Base-by-base conservation (phyloP, 1,139 yeast genomes). In the Saccharomyces pastorianus region DNA sequence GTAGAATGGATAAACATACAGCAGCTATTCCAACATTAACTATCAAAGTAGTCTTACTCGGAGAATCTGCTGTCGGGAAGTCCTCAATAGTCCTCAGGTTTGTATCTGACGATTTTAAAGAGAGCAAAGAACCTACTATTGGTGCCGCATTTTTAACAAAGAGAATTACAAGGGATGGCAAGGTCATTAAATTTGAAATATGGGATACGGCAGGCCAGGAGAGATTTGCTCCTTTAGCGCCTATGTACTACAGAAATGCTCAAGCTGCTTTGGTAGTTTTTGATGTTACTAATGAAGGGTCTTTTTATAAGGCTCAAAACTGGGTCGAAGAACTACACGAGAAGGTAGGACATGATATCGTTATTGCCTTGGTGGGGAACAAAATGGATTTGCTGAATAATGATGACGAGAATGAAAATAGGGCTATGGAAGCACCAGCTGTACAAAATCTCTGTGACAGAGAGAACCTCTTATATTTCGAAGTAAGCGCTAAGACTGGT, bases 141-240 rank as follows among this genome's bases (percentile, higher is more conserved):
- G 99, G 99, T 13, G 99, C 99, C 6, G 99, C 98, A 0, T 93
- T 93, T 68, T 75, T 93, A 57, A 93, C 99, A 34, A 98, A 93
- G 71, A 85, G 95, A 68, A 93, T 97, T 68, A 84, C 90, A 38
- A 85, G 93, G 64, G 95, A 95, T 41, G 90, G 87, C 60, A 82
- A 88, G 62, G 88, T 95, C 17, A 90, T 93, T 68, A 93, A 93
- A 70, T 93, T 90, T 72, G 99, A 93, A 71, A 93, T 93, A 59
- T 93, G 98, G 98, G 99, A 93, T 70, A 93, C 99, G 11, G 99
- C 99, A 0, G 99, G 99, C 20, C 99, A 93, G 73, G 99, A 93
- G 71, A 76, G 99, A 59, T 93, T 93, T 75, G 97, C 98, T 4
- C 86, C 95, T 41, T 78, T 93, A 67, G 98, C 98, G 1, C 99